phyloP scores from a whole-genome alignment of 768 basidiomycete genomes.

The Collybiopsis confluens region DNA sequence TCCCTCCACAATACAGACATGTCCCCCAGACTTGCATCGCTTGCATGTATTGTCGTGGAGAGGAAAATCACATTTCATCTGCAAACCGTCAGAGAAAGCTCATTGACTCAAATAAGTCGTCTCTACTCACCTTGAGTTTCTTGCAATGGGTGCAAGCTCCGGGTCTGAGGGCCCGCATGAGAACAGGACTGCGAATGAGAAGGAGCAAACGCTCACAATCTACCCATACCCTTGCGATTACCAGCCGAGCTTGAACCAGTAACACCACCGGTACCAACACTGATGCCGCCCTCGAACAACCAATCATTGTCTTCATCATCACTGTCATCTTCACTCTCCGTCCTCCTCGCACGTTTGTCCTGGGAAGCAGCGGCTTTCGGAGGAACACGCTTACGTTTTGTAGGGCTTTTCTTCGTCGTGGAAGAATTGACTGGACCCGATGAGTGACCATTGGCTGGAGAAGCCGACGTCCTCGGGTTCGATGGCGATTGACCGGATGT shows the following conservation, averaged over 20 bases:
- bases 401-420: slow-evolving; percentile 5
- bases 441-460: neutral
- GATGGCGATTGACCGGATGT: neutral
- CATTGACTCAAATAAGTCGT: neutral
- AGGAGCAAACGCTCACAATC: slow-evolving; percentile 29
- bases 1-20: slow-evolving; percentile 80
- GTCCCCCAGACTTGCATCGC: slow-evolving; percentile 68
- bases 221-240: slow-evolving; percentile 21
- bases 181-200: slow-evolving; percentile 11
- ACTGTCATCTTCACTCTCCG: slow-evolving; percentile 21
- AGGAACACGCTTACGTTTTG: slow-evolving; percentile 4
- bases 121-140: slow-evolving; percentile 67
- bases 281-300: slow-evolving; percentile 32
- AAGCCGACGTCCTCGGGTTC: slow-evolving; percentile 1
- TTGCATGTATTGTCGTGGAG: slow-evolving; percentile 70
- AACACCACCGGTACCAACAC: slow-evolving; percentile 43
- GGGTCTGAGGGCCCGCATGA: slow-evolving; percentile 38
- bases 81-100: neutral
- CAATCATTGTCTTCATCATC: slow-evolving; percentile 34
- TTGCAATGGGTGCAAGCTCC: slow-evolving; percentile 87
- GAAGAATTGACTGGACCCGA: neutral
- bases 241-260: slow-evolving; percentile 31
- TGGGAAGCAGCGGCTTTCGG: neutral
- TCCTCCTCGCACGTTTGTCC: slow-evolving; percentile 3
- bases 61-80: slow-evolving; percentile 90